Evolutionary conservation across 257 asterid genomes (phyloP), one percentile per base, ranked within the genome.

Genomic region (Oldenlandia corymbosa): DNA sequence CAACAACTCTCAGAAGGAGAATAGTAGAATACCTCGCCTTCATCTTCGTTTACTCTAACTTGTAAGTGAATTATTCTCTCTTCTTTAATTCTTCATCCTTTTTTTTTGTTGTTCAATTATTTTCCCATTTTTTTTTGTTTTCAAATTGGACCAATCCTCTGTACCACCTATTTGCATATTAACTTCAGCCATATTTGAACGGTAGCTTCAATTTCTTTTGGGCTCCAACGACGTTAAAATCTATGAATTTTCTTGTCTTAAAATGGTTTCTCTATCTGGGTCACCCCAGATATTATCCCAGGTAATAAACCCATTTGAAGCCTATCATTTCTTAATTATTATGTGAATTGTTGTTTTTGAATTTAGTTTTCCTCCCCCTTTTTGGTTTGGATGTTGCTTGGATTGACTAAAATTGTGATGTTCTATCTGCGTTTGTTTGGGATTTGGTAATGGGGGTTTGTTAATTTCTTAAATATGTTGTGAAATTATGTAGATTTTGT

Each of bases 401-500:
- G 28, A 47, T 47, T 47, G 24, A 20, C 20, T 47, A 11, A 47
- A 47, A n/a, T 57, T 57, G 62, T 57, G 32, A 37, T n/a, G 10
- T 30, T 45, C 18, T 0, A n/a, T n/a, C n/a, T n/a, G n/a, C n/a
- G n/a, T 28, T 60, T 46, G 49, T 28, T 17, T 8, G 61, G 28
- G 45, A 43, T 67, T 57, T 4, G 24, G 46, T n/a, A n/a, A 10
- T 45, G 34, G 20, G 31, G 31, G 46, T 51, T 49, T 27, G 37
- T 58, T 23, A n/a, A 34, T 9, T 2, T 24, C 5, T 50, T 65
- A 28, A 1, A 50, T 50, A 46, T 65, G 13, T 5, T 61, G 53
- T 28, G 60, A 28, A 65, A 24, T 62, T 77, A 43, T 67, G 73
- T 46, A 75, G 81, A 58, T 68, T 69, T 68, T 65, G 59, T 70